phyloP scores from a whole-genome alignment of 345 rosid genomes.

The Rhodamnia argentea region DNA sequence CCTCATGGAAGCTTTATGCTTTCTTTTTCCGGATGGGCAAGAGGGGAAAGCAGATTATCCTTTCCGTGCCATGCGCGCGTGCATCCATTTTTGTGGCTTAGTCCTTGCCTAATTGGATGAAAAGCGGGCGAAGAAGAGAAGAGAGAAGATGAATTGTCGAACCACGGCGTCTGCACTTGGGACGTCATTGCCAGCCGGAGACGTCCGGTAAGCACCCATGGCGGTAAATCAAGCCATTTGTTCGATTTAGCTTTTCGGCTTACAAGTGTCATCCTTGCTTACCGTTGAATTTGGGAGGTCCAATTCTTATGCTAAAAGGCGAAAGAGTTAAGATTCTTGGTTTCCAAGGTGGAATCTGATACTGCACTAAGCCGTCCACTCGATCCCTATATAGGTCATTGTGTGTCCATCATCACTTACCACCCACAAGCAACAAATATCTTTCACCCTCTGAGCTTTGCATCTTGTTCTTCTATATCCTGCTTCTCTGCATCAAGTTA shows the following conservation, averaged over 20 bases:
- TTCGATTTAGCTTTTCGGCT: not conserved
- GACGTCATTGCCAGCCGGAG: not conserved
- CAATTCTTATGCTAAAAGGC: not conserved
- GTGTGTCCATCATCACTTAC: not conserved
- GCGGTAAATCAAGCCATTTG: too few species aligned
- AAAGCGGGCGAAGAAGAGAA: not conserved
- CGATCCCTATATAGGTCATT: not conserved
- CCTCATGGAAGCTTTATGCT: not conserved
- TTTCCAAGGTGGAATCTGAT: slow-evolving; percentile 7
- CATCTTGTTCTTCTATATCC: not conserved
- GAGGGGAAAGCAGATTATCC: not conserved
- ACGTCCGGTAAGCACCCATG: not conserved
- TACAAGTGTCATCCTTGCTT: not conserved
- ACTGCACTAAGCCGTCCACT: not conserved
- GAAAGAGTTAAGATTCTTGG: not conserved
- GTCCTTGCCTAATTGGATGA: not conserved
- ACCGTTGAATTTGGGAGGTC: not conserved
- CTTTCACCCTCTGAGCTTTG: not conserved
- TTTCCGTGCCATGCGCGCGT: not conserved
- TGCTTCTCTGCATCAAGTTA: not conserved
- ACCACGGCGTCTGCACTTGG: not conserved
- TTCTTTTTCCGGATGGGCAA: not conserved
- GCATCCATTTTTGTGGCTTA: not conserved
- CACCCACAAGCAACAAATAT: not conserved
- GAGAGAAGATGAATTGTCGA: not conserved